Evolutionary conservation across 345 rosid genomes (phyloP), one percentile per base, ranked within the genome.

Genomic region (Citrus medica): DNA sequence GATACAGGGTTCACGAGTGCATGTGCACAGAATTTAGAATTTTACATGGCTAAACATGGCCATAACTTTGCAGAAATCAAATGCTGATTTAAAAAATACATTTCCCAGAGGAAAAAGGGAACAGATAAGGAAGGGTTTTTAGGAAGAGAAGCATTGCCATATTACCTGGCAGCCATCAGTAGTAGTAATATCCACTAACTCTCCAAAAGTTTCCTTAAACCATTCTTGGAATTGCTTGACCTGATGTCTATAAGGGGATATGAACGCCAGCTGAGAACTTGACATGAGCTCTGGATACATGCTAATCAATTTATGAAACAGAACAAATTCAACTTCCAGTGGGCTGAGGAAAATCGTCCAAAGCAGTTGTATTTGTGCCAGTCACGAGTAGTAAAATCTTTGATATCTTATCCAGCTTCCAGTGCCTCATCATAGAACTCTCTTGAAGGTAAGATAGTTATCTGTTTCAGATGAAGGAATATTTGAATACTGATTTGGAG

Each of bases 111-210:
- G 27, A 17, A 24, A 56, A 73, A 37, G 17, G 25, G 40, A 27
- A 17, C 19, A 22, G n/a, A 42, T 37, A 5, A 73, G 42, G 9
- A 51, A 21, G 32, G n/a, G 68, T 28, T 40, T 21, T 35, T 27
- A 40, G 33, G 40, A 53, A 76, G 33, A 16, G 37, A 59, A 64
- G 25, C 76, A 72, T 58, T 53, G 58, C 35, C 40, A 73, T 55
- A 67, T 77, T 85, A 95, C 98, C 97, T 92, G 98, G 85, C 94
- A 96, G 75, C 99, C 99, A 78, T 96, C 98, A 48, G 91, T 93
- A 12, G 97, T 94, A 76, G 90, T 25, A 0, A 25, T 25, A 25
- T 25, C 27, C 27, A 25, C 27, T 25, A 25, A 86, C 10, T 42
- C 84, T 53, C 95, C 95, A 85, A 96, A 91, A 69, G 82, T 91